phyloP scores from a whole-genome alignment of 805 yeast genomes.

The Wickerhamiella spandovensis region DNA sequence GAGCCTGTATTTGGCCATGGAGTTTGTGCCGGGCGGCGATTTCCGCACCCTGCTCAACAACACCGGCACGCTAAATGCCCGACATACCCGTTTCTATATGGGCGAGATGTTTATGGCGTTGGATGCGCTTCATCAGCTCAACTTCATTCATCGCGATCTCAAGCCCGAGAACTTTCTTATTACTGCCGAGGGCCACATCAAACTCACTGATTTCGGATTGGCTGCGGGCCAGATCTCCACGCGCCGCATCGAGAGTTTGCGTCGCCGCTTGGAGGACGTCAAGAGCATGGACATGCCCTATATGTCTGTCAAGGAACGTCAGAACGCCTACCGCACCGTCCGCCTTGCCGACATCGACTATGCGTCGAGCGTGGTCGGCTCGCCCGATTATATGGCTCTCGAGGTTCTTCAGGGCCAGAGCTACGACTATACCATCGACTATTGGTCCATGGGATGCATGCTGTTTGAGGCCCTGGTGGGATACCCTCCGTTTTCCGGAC shows the following conservation, averaged over 20 bases:
- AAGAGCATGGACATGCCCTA: constrained; percentile 63
- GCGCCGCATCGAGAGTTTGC: constrained; percentile 89
- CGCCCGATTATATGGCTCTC: constrained; percentile 98
- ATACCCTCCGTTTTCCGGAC: constrained; percentile 93
- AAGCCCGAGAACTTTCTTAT: constrained; percentile 90
- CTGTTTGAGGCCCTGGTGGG: constrained; percentile 92
- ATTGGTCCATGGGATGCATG: constrained; percentile 98
- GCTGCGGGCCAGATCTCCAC: constrained; percentile 93
- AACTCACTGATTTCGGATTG: constrained; percentile 89
- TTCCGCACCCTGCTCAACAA: constrained; percentile 87
- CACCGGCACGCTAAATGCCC: constrained; percentile 84
- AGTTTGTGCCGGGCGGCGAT: constrained; percentile 99
- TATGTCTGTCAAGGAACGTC: constrained; percentile 75
- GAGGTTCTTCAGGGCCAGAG: constrained; percentile 90
- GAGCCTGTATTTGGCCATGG: constrained; percentile 92
- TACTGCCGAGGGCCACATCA: constrained; percentile 82
- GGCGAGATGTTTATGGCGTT: constrained; percentile 95
- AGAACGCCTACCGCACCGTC: constrained; percentile 64
- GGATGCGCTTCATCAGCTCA: constrained; percentile 84
- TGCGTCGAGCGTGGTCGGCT: constrained; percentile 93
- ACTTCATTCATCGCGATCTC: constrained; percentile 92
- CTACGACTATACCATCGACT: constrained; percentile 93
- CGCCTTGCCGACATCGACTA: constrained; percentile 62
- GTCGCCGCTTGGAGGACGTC: constrained; percentile 46
- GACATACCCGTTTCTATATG: constrained; percentile 89